Evolutionary conservation across 805 yeast genomes (phyloP), one percentile per base, ranked within the genome.

Genomic region (Metschnikowia hibisci): DNA sequence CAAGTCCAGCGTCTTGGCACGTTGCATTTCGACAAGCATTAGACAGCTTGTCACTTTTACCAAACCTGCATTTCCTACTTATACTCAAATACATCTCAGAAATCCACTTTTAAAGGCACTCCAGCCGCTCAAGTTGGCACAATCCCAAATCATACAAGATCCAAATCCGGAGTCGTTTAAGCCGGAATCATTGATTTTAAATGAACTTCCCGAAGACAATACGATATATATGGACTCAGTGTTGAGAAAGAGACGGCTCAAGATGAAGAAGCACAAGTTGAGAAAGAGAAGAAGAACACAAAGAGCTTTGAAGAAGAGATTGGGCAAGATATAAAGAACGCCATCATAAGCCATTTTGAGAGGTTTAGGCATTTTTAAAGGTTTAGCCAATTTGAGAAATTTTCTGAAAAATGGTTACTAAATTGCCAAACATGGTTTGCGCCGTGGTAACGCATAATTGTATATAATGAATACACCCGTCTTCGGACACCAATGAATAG

Each of bases 261-360:
- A 89, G 77, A 93, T 93, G 97, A 93, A 91, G 80, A 87, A 90
- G 63, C 99, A 93, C 69, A 93, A 93, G 74, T 76, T 88, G 64
- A 85, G 93, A 73, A 93, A 93, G 83, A 86, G 98, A 78, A 85
- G 97, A 80, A 89, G 82, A 79, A 87, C 82, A 35, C 95, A 90
- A 66, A 78, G 95, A 65, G 84, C 93, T 12, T 72, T 83, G 62
- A 83, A 78, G 77, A 81, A 81, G 64, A 84, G 83, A 64, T 67
- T 81, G 55, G 81, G 83, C 44, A 71, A 71, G 58, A 56, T 63
- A 43, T 63, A 20, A 8, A 56, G 39, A 14, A 15, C 4, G 22
- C 28, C 31, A 28, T n/a, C n/a, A n/a, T n/a, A n/a, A n/a, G n/a
- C n/a, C n/a, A n/a, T n/a, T n/a, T n/a, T n/a, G n/a, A n/a, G n/a